A percentile compares a stretch with the other conserved stretches of the same genome.
These are phyloP conservation scores for Penicillium lividum DNA, from an alignment of 495 filamentous ascomycete genomes.

Conservation along the genomic window DNA sequence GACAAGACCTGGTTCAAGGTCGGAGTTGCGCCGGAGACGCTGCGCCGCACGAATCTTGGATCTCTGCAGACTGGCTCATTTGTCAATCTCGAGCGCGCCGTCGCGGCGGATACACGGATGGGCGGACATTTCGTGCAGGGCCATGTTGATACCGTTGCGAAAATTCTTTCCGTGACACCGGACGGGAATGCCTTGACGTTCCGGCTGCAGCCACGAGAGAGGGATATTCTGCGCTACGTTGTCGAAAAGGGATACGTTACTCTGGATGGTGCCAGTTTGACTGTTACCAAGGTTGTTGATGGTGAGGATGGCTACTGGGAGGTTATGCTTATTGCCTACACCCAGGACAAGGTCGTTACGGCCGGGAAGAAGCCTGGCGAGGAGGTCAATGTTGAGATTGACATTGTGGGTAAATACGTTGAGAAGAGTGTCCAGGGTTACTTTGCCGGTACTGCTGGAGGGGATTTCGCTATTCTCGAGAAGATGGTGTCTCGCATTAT, in stretches of 20 bases:
- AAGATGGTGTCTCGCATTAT: conserved; percentile 81
- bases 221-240: conserved; percentile 72
- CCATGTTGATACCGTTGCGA: conserved; percentile 88
- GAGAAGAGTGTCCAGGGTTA: conserved; percentile 81
- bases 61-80: conserved; percentile 53
- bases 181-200: conserved; percentile 90
- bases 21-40: conserved; percentile 92
- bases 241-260: conserved; percentile 97
- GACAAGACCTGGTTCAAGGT: conserved; percentile 75
- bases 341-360: conserved; percentile 88
- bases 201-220: conserved; percentile 71
- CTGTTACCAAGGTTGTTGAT: conserved; percentile 75
- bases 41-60: conserved; percentile 93
- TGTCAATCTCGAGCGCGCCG: conserved; percentile 94
- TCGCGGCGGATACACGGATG: conserved; percentile 86
- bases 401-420: conserved; percentile 98
- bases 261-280: conserved; percentile 95
- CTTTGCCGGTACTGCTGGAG: conserved; percentile 52
- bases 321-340: conserved; percentile 99
- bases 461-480: conserved; percentile 69
- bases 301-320: conserved; percentile 85
- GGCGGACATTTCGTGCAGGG: conserved; percentile 74
- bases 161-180: conserved; percentile 62
- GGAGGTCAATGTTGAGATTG: conserved; percentile 93
- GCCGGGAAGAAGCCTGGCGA: conserved; percentile 81